Base-by-base conservation (phyloP, 805 yeast genomes). In the Monosporozyma servazzii region DNA sequence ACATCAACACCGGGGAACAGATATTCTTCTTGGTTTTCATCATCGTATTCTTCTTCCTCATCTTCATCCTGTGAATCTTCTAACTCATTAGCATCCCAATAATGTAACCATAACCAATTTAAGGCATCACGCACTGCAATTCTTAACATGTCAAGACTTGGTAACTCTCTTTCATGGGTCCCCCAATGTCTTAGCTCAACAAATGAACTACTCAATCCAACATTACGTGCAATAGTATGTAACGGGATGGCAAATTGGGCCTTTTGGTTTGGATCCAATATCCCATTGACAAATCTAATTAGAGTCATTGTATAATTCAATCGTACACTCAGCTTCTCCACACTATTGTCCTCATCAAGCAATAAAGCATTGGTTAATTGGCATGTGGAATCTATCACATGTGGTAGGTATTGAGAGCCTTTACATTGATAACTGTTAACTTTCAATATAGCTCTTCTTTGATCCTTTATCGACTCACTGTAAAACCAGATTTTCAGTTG, bases 171-270 rank as follows among this genome's bases (percentile, higher is more conserved):
- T 59, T 91, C 98, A 66, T 93, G 99, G 0, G 99, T 91, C 4
- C 95, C 90, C 59, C 80, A 78, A 66, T 93, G 98, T 51, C 99
- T 75, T 30, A 88, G 63, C 61, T 93, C 99, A 0, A 93, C 99
- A 66, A 93, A 88, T 60, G 77, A 78, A 31, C 82, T 74, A 0
- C 98, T 96, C 23, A 93, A 71, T 1, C 79, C 77, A 21, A 87
- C 67, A 44, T 76, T 75, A 49, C 71, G 76, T 0, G 98, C 98
- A 23, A 93, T 68, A 5, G 75, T 74, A 55, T 85, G 84, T 58
- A 93, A 69, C 5, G 97, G 90, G 15, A 85, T 77, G 0, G 96
- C 96, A 62, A 71, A 83, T 44, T 75, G 78, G 1, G 89, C 79
- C 58, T 82, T 86, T 66, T 93, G 99, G 47, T 77, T 77, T 0